Evolutionary conservation across 257 asterid genomes (phyloP).

Genomic region (Capsicum chinense): DNA sequence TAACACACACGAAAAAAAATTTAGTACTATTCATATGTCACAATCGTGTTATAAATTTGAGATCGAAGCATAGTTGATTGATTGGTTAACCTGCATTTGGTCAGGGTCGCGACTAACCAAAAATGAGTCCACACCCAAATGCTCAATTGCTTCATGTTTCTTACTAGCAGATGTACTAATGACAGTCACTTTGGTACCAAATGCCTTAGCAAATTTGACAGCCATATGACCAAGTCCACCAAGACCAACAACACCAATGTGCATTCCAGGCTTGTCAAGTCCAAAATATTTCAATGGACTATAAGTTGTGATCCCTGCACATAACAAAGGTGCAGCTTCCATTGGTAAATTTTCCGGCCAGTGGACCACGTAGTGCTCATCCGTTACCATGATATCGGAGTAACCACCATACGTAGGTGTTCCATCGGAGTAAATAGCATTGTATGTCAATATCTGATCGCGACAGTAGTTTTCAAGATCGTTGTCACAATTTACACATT

Average conservation of each 20-base stretch:
- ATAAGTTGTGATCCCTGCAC: constrained; percentile 41
- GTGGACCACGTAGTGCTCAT: constrained; percentile 35
- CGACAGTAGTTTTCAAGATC: constrained; percentile 31
- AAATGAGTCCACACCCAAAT: constrained; percentile 32
- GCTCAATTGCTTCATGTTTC: constrained; percentile 34
- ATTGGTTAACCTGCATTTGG: constrained; percentile 27
- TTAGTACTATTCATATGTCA: background rate
- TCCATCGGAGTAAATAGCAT: constrained; percentile 26
- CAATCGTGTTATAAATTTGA: background rate
- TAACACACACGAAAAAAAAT: background rate
- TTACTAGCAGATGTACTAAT: constrained; percentile 39
- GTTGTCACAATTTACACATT: constrained; percentile 27
- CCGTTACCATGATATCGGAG: constrained; percentile 38
- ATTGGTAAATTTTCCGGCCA: constrained; percentile 39
- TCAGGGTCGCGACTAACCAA: constrained; percentile 31
- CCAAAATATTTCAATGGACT: constrained; percentile 39
- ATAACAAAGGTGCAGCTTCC: constrained; percentile 39
- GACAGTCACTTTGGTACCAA: constrained; percentile 36
- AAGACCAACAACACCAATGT: constrained; percentile 41
- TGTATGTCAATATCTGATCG: constrained; percentile 13
- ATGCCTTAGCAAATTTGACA: constrained; percentile 41
- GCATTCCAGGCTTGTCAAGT: constrained; percentile 38
- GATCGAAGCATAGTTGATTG: background rate
- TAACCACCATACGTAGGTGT: constrained; percentile 36
- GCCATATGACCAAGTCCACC: constrained; percentile 44